Percentiles rank a stretch among this genome's conserved stretches.
These are phyloP conservation scores for Phytophthora cryptogea DNA, from an alignment of 352 stramenopile genomes.

Conservation along the genomic window DNA sequence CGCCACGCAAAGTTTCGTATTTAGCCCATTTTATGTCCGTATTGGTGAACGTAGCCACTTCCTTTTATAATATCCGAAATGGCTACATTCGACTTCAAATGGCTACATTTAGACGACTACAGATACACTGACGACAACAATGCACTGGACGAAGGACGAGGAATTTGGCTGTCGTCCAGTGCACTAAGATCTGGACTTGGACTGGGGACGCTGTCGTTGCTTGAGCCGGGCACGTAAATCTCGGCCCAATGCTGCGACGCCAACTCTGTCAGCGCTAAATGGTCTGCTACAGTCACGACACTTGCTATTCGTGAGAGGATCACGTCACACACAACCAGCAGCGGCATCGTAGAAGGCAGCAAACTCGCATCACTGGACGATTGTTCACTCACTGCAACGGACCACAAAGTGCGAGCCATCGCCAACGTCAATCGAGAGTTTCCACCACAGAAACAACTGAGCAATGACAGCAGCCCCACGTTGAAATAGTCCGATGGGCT, in stretches of 20 bases:
- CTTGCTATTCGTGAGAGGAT: conserved; percentile 40
- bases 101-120: conserved; percentile 1
- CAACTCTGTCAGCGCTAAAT: conserved; percentile 49
- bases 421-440: conserved; percentile 27
- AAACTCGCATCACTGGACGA: conserved; percentile 9
- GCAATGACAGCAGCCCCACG: conserved; percentile 29
- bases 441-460: conserved; percentile 45
- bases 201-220: neutral
- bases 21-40: no score
- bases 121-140: conserved; percentile 28
- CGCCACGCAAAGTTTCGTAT: no score
- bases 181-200: conserved; percentile 4
- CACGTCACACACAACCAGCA: conserved; percentile 49
- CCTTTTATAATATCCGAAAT: no score
- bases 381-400: conserved; percentile 13
- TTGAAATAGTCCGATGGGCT: conserved; percentile 18
- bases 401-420: conserved; percentile 34
- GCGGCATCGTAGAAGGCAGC: conserved; percentile 34
- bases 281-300: conserved; percentile 40
- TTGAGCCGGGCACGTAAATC: conserved; percentile 24
- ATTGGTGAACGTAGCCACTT: no score
- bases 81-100: no score
- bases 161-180: conserved; percentile 17
- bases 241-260: conserved; percentile 53
- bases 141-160: conserved; percentile 21